Evolutionary conservation across 106 monocot genomes (phyloP).

Genomic region (Dioscorea zingiberensis): DNA sequence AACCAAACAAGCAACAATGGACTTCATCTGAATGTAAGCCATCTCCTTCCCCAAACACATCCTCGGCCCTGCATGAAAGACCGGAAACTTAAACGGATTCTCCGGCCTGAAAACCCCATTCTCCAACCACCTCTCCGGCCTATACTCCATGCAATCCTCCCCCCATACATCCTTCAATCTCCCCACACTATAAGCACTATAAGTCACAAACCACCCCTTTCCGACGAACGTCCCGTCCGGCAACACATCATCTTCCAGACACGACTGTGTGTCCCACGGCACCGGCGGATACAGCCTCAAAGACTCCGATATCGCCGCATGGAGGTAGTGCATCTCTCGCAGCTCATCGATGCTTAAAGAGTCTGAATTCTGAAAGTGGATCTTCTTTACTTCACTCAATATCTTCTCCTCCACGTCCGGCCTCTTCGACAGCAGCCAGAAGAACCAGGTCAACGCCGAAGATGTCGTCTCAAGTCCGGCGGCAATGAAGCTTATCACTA

Average conservation of each 20-base stretch:
- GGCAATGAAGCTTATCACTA: slow-evolving; percentile 21
- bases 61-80: slow-evolving; percentile 16
- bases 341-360: slow-evolving; percentile 2
- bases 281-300: slow-evolving; percentile 14
- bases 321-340: slow-evolving; percentile 11
- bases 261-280: background rate
- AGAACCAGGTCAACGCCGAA: slow-evolving; percentile 26
- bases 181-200: slow-evolving; percentile 5
- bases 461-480: slow-evolving; percentile 30
- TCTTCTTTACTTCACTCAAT: slow-evolving; percentile 3
- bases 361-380: background rate
- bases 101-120: background rate
- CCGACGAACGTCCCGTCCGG: slow-evolving; percentile 1
- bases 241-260: slow-evolving; percentile 6
- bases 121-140: slow-evolving; percentile 13
- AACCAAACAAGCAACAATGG: slow-evolving; percentile 18
- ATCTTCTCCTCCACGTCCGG: slow-evolving; percentile 18
- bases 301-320: slow-evolving; percentile 11
- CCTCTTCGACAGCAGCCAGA: slow-evolving; percentile 25
- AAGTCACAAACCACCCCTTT: slow-evolving; percentile 9
- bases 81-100: slow-evolving; percentile 7
- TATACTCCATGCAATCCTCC: slow-evolving; percentile 6
- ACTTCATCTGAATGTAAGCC: slow-evolving; percentile 28
- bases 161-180: slow-evolving; percentile 9
- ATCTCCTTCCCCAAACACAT: slow-evolving; percentile 33